Evolutionary conservation across 495 filamentous ascomycete species (phyloP).

Genomic region (Trypethelium eluteriae): DNA sequence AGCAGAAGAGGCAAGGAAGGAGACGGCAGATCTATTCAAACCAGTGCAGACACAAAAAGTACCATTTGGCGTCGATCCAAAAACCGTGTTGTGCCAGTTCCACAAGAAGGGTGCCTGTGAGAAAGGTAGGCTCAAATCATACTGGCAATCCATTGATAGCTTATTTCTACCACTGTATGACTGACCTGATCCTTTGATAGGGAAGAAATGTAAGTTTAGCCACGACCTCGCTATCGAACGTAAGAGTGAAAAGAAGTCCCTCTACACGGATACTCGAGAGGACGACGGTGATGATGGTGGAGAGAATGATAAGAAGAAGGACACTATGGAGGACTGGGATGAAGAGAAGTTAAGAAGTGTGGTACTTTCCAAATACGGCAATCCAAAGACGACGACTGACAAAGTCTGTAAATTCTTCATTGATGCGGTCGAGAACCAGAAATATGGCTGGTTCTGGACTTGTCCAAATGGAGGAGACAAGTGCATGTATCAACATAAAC

Average conservation of each 20-base stretch:
- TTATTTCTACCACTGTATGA: background rate
- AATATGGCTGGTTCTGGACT: conserved; percentile 98
- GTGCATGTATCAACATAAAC: conserved; percentile 96
- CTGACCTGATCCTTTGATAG: background rate
- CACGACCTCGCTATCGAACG: conserved; percentile 85
- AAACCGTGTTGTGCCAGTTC: conserved; percentile 94
- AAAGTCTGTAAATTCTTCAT: conserved; percentile 99
- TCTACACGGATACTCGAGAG: conserved; percentile 81
- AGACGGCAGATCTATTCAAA: conserved; percentile 80
- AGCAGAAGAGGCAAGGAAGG: conserved; percentile 68
- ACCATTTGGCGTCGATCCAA: conserved; percentile 94
- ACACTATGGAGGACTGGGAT: conserved; percentile 93
- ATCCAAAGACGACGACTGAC: conserved; percentile 90
- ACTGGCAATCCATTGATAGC: background rate
- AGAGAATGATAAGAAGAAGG: conserved; percentile 71
- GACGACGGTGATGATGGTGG: conserved; percentile 48
- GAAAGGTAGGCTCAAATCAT: conserved; percentile 48
- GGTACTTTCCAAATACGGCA: conserved; percentile 91
- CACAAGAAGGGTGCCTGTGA: conserved; percentile 96
- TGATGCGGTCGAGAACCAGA: conserved; percentile 92
- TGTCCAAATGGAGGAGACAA: conserved; percentile 96
- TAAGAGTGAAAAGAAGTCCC: conserved; percentile 81
- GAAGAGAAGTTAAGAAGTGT: conserved; percentile 90
- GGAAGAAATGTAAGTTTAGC: conserved; percentile 93
- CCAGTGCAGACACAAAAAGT: conserved; percentile 94